A percentile compares a stretch with the other conserved stretches of the same genome.
These are phyloP conservation scores for Scleroderma citrinum DNA, from an alignment of 768 basidiomycete species.

Conservation along the genomic window DNA sequence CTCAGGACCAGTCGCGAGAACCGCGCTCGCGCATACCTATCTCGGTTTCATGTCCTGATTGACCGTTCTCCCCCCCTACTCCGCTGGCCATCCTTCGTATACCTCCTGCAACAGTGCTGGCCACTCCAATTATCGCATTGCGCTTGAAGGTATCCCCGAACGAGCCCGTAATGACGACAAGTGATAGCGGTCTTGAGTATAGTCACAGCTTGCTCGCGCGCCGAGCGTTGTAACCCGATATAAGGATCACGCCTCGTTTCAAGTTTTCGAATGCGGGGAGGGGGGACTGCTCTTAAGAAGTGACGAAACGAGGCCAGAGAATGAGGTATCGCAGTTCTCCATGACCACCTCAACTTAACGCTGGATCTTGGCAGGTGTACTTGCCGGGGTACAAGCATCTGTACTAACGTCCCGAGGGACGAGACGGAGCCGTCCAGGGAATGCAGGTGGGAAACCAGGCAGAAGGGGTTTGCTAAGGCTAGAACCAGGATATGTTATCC, in stretches of 20 bases:
- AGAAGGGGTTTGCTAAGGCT: slow-evolving; percentile 56
- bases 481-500: slow-evolving; percentile 25
- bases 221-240: slow-evolving; percentile 95
- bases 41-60: slow-evolving; percentile 56
- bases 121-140: slow-evolving; percentile 93
- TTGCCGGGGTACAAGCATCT: slow-evolving; percentile 99
- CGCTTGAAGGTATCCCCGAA: slow-evolving; percentile 99
- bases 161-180: slow-evolving; percentile 90
- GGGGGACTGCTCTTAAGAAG: slow-evolving; percentile 29
- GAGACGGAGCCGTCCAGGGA: slow-evolving; percentile 85
- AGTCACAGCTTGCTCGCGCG: slow-evolving; percentile 96
- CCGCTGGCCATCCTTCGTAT: slow-evolving; percentile 74
- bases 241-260: slow-evolving; percentile 69
- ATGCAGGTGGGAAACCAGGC: slow-evolving; percentile 75
- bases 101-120: slow-evolving; percentile 80
- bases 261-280: slow-evolving; percentile 18
- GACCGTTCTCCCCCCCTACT: slow-evolving; percentile 74
- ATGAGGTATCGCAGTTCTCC: slow-evolving; percentile 96
- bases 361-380: slow-evolving; percentile 96
- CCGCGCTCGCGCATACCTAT: slow-evolving; percentile 64
- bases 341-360: slow-evolving; percentile 95
- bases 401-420: slow-evolving; percentile 95
- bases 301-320: slow-evolving; percentile 64
- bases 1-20: slow-evolving; percentile 42
- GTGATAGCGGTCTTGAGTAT: slow-evolving; percentile 90